Evolutionary conservation across 2,329 filamentous ascomycete genomes (phyloP), one percentile per base, ranked within the genome.

Genomic region (Lizonia empirigonia): DNA sequence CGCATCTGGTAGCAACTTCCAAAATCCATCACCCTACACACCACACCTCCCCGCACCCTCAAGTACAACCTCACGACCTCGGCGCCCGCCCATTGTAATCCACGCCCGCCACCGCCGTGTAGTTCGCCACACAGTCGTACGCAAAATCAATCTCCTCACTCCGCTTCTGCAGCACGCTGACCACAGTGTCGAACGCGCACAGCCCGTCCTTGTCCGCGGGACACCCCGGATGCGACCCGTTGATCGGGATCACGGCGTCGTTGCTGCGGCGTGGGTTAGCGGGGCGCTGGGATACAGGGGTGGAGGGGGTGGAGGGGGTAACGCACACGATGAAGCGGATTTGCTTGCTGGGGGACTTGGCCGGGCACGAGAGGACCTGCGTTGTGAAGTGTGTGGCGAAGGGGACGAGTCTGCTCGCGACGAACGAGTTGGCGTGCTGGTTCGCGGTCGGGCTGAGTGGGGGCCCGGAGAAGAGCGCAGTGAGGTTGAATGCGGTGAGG

Each of bases 301-400:
- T 30, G 5, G 22, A 36, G 18, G 16, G 38, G 16, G 38, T 7
- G 19, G 22, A 32, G 15, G 18, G 10, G n/a, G 10, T 8, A 60
- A n/a, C 63, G 13, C 56, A 69, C 63, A 70, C 53, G 12, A 70
- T 62, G 24, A 69, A 70, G 3, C 67, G 32, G 7, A 69, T 63
- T 53, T 69, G 66, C 56, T 65, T 69, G 4, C 56, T 61, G 1
- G 59, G 61, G 26, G 53, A 39, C 34, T 46, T 59, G 0, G 55
- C 59, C 15, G 56, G 53, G 26, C 65, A 70, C 26, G 50, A 52
- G n/a, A 70, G 32, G 2, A 67, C 65, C 27, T 69, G 66, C 2
- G 63, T 58, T 0, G 67, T 69, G 26, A 70, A 69, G 24, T 69
- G 65, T 13, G 65, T 70, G 1, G 63, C 67, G 18, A 70, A 69